Conservation (phyloP, 2,329 filamentous ascomycete species). For the Incumbomyces delicatus region DNA sequence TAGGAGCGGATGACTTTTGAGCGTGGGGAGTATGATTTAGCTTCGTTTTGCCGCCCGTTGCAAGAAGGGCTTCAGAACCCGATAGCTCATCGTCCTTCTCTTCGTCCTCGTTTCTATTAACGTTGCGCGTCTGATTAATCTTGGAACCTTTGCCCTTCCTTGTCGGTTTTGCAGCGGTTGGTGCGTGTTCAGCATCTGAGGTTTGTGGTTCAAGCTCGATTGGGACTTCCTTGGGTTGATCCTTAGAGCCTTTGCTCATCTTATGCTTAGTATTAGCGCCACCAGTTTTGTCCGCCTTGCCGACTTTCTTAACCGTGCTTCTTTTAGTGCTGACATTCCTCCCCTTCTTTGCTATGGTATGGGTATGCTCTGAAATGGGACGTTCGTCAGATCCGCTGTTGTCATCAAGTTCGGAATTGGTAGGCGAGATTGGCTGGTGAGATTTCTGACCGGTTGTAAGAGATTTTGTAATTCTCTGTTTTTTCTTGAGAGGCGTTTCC, state of each 20-base stretch:
- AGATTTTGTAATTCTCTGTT: neutral
- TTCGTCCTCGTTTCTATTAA: conserved; percentile 5
- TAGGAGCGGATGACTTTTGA: neutral
- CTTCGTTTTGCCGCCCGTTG: neutral
- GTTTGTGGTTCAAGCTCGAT: neutral
- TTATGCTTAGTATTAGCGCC: neutral
- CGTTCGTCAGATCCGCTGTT: neutral
- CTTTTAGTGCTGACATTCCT: neutral
- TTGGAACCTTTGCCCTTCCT: neutral
- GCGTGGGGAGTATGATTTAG: neutral
- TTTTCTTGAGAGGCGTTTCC: conserved; percentile 12
- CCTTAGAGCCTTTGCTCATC: too few relatives aligned
- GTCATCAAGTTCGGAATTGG: neutral
- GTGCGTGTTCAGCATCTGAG: neutral
- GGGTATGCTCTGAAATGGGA: neutral
- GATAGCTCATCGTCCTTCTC: neutral
- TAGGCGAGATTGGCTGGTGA: neutral
- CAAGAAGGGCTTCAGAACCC: neutral
- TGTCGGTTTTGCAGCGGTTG: neutral
- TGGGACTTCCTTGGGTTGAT: too few relatives aligned
- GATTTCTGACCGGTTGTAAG: neutral
- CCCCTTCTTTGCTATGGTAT: neutral
- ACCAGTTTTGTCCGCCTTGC: neutral
- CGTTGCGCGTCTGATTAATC: neutral
- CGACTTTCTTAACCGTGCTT: conserved; percentile 2